Base-by-base conservation (phyloP, 2,329 filamentous ascomycete species). In the Pestalotiopsis fici region DNA sequence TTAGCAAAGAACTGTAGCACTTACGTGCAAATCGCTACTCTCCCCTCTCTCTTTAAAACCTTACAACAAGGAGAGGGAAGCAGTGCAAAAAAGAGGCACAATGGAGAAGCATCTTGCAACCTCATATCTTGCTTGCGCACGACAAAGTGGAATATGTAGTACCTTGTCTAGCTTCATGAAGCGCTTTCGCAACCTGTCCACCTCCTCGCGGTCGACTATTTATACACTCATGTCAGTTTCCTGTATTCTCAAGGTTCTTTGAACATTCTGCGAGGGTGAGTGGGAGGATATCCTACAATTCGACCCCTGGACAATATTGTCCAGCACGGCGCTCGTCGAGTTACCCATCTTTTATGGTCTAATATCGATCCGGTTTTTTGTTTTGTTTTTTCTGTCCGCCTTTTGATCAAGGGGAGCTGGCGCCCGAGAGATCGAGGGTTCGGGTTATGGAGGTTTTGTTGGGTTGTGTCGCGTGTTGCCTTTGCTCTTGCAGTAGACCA, bases 151-250 rank as follows among this genome's bases (percentile, higher is more conserved):
- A 13, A 60, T n/a, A 11, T 31, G 28, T 5, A n/a, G 31, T 82
- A 96, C 95, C 89, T 98, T 98, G 83, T 99, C 96, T 69, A 99
- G 86, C 84, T 99, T 99, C 95, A 98, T 98, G 79, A 99, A 99
- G 70, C 95, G 90, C 86, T 99, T 99, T 77, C 94, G 89, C 79
- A 99, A 86, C 76, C 96, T 90, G 79, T 98, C 96, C 69, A 99
- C 94, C 82, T 99, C 96, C 77, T 99, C 96, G 80, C 93, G 91
- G 85, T 99, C 93, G 85, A 99, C 95, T 98, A 50, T 21, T 50
- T 21, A 76, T 68, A n/a, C n/a, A 21, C 31, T 7, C n/a, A 37
- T 28, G 31, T 60, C 28, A 67, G 60, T 23, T 28, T 35, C 6
- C 31, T 35, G n/a, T 28, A 27, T 47, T n/a, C 28, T 18, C 55